Conservation (phyloP, 768 basidiomycete genomes). For the Boletales sp. region DNA sequence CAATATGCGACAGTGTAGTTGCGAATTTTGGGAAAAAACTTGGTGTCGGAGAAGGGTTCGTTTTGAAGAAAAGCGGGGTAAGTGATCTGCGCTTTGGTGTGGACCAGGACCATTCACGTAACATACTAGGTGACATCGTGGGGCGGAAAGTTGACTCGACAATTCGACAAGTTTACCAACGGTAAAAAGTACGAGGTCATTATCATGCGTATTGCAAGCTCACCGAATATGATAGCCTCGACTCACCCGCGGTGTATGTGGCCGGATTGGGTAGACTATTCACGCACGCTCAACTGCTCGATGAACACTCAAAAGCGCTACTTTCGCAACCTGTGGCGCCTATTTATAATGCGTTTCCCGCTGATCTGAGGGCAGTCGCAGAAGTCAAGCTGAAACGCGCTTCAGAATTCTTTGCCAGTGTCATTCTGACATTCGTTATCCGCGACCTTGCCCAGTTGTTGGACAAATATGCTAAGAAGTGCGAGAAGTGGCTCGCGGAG, state of each 20-base stretch:
- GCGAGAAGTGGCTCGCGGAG: conserved; percentile 89
- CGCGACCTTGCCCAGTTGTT: conserved; percentile 80
- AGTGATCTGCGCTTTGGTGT: conserved; percentile 17
- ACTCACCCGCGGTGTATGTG: conserved; percentile 85
- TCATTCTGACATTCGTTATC: conserved; percentile 86
- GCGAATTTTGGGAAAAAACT: conserved; percentile 84
- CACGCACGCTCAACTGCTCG: conserved; percentile 70
- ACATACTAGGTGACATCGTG: conserved; percentile 51
- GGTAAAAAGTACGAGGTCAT: conserved; percentile 72
- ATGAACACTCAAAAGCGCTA: conserved; percentile 80
- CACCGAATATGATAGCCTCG: conserved; percentile 51
- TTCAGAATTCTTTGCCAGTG: conserved; percentile 90
- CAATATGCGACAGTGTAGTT: conserved; percentile 75
- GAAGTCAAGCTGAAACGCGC: conserved; percentile 75
- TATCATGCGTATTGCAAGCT: conserved; percentile 11
- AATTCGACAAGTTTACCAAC: conserved; percentile 80
- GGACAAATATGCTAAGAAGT: conserved; percentile 92
- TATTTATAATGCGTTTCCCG: conserved; percentile 67
- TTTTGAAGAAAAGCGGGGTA: conserved; percentile 71
- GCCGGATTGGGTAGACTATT: conserved; percentile 73
- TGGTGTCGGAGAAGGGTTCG: conserved; percentile 84
- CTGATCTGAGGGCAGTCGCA: conserved; percentile 56
- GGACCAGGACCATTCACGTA: conserved; percentile 8
- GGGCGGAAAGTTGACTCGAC: conserved; percentile 70
- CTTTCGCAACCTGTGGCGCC: conserved; percentile 62